phyloP scores from a whole-genome alignment of 345 rosid species.

The Limnanthes douglasii region DNA sequence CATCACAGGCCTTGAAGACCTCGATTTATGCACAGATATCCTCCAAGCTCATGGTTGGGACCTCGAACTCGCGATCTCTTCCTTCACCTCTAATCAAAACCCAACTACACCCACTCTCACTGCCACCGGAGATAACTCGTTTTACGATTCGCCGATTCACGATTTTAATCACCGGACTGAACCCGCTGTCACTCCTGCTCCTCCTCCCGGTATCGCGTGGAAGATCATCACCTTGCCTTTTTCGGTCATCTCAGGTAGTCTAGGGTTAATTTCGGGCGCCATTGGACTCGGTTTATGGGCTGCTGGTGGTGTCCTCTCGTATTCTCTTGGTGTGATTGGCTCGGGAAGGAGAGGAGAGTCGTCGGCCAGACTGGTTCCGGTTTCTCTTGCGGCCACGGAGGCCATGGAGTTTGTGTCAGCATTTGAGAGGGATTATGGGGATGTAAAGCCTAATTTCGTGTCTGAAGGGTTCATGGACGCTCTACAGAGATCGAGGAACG shows the following conservation, averaged over 20 bases:
- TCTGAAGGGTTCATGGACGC: conserved; percentile 93
- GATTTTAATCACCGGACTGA: conserved; percentile 10
- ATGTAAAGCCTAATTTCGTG: conserved; percentile 52
- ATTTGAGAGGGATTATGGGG: conserved; percentile 74
- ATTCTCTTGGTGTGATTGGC: conserved; percentile 77
- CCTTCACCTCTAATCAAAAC: conserved; percentile 37
- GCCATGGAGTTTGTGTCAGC: conserved; percentile 56
- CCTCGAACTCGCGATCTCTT: conserved; percentile 92
- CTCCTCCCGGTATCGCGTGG: conserved; percentile 72
- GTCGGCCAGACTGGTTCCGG: conserved; percentile 37
- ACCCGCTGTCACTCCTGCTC: conserved; percentile 1
- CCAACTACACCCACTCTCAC: conserved; percentile 2
- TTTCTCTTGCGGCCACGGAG: conserved; percentile 54
- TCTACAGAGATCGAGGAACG: conserved; percentile 62
- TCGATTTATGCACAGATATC: conserved; percentile 85
- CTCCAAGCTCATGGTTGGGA: conserved; percentile 97
- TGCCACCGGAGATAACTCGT: conserved; percentile 5
- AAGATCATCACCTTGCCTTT: conserved; percentile 64
- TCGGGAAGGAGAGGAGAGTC: conserved; percentile 36
- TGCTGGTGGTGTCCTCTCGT: conserved; percentile 79
- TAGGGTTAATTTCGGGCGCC: conserved; percentile 82
- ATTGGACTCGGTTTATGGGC: conserved; percentile 93
- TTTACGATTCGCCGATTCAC: conserved; percentile 14
- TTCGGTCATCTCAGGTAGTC: conserved; percentile 71
- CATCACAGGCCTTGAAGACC: conserved; percentile 85